Conservation (phyloP, 768 basidiomycete species). For the Tulasnella sp. region DNA sequence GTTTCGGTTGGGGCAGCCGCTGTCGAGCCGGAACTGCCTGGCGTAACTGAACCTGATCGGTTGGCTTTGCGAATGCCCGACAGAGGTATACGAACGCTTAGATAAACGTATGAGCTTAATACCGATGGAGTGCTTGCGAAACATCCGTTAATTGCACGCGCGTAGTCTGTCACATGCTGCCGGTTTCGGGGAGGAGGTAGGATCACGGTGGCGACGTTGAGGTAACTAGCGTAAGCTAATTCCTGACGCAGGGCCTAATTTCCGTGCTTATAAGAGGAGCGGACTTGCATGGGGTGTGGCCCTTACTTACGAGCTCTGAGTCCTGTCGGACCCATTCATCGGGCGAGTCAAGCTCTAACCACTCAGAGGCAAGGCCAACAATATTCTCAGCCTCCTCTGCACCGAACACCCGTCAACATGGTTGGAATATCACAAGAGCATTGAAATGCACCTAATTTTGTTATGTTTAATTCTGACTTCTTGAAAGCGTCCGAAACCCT, state of each 20-base stretch:
- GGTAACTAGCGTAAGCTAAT: constrained; percentile 86
- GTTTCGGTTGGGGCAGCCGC: constrained; percentile 44
- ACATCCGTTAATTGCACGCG: constrained; percentile 79
- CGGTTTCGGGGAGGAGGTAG: constrained; percentile 85
- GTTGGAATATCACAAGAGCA: constrained; percentile 24
- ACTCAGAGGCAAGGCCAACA: constrained; percentile 80
- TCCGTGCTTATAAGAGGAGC: background rate
- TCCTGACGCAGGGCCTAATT: constrained; percentile 86
- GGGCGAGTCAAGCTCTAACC: constrained; percentile 89
- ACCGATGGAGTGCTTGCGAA: constrained; percentile 55
- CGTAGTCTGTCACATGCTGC: constrained; percentile 84
- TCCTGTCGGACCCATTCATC: constrained; percentile 96
- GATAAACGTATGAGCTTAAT: constrained; percentile 55
- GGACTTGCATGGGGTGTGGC: constrained; percentile 15
- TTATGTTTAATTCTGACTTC: constrained; percentile 83
- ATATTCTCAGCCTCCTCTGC: constrained; percentile 71
- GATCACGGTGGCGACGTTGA: constrained; percentile 79
- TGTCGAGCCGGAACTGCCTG: constrained; percentile 23
- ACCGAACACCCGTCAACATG: constrained; percentile 5
- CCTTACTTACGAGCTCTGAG: constrained; percentile 76
- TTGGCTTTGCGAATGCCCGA: constrained; percentile 50
- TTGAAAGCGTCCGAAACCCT: constrained; percentile 73
- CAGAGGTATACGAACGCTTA: constrained; percentile 80
- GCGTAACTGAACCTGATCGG: constrained; percentile 34
- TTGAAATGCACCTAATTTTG: constrained; percentile 60